These are phyloP conservation scores for Vaccinium corymbosum DNA, from an alignment of 148 eudicot species.

Conservation along the genomic window DNA sequence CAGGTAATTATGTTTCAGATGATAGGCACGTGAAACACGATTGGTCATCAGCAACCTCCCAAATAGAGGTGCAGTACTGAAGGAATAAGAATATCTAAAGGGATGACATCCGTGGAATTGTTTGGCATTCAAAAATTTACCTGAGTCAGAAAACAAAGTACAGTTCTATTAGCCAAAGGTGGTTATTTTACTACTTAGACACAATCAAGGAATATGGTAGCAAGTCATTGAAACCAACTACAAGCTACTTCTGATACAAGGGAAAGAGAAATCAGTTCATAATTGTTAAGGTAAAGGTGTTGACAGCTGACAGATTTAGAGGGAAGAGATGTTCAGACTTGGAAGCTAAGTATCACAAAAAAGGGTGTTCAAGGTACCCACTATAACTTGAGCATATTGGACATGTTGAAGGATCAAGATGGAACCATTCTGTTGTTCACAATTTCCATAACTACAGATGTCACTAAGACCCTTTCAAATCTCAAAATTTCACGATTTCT, in stretches of 20 bases:
- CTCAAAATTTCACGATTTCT: not conserved
- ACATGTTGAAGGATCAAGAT: not conserved
- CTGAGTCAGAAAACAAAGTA: not conserved
- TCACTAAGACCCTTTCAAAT: not conserved
- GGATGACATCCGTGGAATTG: not conserved
- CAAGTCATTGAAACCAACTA: not conserved
- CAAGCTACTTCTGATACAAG: not conserved
- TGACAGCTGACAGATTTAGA: not conserved
- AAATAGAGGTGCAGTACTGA: slow-evolving; percentile 7
- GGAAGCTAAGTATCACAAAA: not conserved
- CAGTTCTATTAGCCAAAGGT: not conserved
- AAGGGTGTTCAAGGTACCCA: not conserved
- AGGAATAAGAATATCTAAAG: not conserved
- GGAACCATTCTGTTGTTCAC: not conserved
- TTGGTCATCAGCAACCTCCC: not conserved
- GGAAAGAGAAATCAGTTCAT: not conserved
- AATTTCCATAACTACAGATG: not conserved
- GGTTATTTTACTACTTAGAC: not conserved
- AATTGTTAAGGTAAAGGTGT: not conserved
- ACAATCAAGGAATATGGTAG: not conserved
- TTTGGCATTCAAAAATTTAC: not conserved
- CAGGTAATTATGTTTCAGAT: not conserved
- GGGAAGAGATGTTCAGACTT: not conserved
- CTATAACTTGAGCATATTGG: not conserved
- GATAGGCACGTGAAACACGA: not conserved